Conservation (phyloP, 331 rosid genomes). For the Telfairia occidentalis region DNA sequence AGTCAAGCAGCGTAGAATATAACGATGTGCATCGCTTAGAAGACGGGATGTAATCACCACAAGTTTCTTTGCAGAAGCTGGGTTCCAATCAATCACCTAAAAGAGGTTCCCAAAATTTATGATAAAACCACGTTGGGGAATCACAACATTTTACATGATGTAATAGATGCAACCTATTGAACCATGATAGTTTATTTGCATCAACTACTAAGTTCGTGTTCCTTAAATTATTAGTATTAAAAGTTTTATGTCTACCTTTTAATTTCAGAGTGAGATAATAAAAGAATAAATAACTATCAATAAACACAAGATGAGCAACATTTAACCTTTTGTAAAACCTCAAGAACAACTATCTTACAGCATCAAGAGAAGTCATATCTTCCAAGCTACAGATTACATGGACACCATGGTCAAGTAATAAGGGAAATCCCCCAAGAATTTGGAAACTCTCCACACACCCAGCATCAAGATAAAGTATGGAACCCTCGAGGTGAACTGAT, state of each 20-base stretch:
- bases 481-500: conserved; percentile 64
- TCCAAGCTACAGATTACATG: conserved; percentile 74
- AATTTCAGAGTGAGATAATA: not conserved
- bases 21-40: conserved; percentile 89
- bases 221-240: not conserved
- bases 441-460: conserved; percentile 81
- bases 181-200: not conserved
- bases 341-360: conserved; percentile 29
- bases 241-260: not conserved
- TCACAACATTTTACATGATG: not conserved
- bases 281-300: not conserved
- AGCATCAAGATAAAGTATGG: conserved; percentile 68
- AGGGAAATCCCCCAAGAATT: conserved; percentile 52
- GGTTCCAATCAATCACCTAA: conserved; percentile 74
- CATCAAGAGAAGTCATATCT: conserved; percentile 42
- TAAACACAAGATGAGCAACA: conserved; percentile 1
- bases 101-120: conserved; percentile 11
- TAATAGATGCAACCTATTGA: not conserved
- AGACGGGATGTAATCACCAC: conserved; percentile 64
- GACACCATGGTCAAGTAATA: conserved; percentile 63
- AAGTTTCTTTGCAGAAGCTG: conserved; percentile 35
- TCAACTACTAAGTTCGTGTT: not conserved
- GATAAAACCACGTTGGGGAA: not conserved
- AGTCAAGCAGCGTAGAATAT: conserved; percentile 73
- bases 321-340: conserved; percentile 9